These are phyloP conservation scores for Polytolypa hystricis DNA, from an alignment of 2,329 filamentous ascomycete species.

Conservation along the genomic window DNA sequence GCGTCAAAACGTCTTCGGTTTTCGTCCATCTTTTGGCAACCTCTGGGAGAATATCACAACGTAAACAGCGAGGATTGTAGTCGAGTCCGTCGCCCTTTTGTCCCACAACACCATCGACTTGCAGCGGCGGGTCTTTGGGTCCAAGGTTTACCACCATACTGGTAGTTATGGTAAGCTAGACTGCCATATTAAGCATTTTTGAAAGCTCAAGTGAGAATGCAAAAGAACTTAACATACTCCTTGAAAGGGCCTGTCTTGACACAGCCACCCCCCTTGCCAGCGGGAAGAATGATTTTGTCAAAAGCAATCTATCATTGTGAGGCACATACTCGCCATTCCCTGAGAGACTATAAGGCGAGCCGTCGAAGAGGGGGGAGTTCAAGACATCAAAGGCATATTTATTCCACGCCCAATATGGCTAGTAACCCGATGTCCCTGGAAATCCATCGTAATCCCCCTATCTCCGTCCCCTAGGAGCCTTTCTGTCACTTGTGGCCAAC, in stretches of 20 bases:
- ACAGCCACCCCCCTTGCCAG: slow-evolving; percentile 17
- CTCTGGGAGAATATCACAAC: slow-evolving; percentile 25
- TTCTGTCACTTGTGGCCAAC: no score
- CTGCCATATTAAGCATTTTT: no score
- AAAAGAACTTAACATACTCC: background rate
- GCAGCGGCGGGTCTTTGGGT: slow-evolving; percentile 9
- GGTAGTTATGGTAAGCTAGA: no score
- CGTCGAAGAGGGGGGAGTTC: slow-evolving; percentile 26
- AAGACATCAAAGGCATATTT: slow-evolving; percentile 22
- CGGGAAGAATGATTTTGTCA: background rate
- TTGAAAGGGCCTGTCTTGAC: slow-evolving; percentile 17
- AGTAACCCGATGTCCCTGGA: no score
- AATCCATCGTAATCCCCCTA: no score
- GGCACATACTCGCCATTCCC: slow-evolving; percentile 17
- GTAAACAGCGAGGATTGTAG: slow-evolving; percentile 27
- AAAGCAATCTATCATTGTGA: background rate
- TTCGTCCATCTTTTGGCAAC: slow-evolving; percentile 2
- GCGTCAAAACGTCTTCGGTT: background rate
- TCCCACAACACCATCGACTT: slow-evolving; percentile 9
- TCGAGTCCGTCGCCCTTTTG: slow-evolving; percentile 6
- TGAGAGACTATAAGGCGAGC: slow-evolving; percentile 26
- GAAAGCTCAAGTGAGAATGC: no score
- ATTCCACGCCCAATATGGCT: slow-evolving; percentile 35
- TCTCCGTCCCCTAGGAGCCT: no score
- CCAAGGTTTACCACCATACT: slow-evolving; percentile 29